These are phyloP conservation scores for Ogataea hybrid DNA, from an alignment of 1,139 yeast genomes.

Conservation along the genomic window DNA sequence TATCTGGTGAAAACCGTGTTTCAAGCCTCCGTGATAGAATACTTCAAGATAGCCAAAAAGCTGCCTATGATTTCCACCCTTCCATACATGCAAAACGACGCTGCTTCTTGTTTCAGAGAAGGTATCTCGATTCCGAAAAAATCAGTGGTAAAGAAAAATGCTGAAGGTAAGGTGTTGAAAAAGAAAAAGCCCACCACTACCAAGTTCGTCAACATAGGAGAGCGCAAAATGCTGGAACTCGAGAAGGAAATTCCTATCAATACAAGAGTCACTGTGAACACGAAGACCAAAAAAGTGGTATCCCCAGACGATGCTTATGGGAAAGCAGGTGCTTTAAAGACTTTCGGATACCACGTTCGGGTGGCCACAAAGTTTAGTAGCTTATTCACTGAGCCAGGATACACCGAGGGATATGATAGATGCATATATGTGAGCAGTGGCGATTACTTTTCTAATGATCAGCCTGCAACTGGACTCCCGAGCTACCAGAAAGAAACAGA, in stretches of 20 bases:
- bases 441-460: constrained; percentile 46
- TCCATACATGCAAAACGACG: constrained; percentile 62
- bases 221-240: constrained; percentile 53
- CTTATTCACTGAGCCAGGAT: constrained; percentile 68
- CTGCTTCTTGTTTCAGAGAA: constrained; percentile 46
- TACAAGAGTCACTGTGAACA: constrained; percentile 79
- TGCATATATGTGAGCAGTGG: constrained; percentile 67
- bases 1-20: constrained; percentile 69
- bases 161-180: constrained; percentile 42
- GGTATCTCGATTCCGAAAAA: constrained; percentile 69
- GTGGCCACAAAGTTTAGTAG: constrained; percentile 58
- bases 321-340: constrained; percentile 50
- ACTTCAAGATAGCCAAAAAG: constrained; percentile 64
- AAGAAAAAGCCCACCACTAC: constrained; percentile 47
- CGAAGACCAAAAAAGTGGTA: constrained; percentile 58
- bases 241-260: constrained; percentile 68
- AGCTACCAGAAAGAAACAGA: constrained; percentile 10
- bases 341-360: constrained; percentile 78
- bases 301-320: constrained; percentile 76
- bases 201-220: constrained; percentile 75
- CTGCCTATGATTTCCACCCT: constrained; percentile 71
- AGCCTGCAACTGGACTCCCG: constrained; percentile 2
- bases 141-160: constrained; percentile 38
- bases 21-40: constrained; percentile 39
- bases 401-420: constrained; percentile 67